phyloP scores from a whole-genome alignment of 2,329 filamentous ascomycete species.

The Fusarium sp. region DNA sequence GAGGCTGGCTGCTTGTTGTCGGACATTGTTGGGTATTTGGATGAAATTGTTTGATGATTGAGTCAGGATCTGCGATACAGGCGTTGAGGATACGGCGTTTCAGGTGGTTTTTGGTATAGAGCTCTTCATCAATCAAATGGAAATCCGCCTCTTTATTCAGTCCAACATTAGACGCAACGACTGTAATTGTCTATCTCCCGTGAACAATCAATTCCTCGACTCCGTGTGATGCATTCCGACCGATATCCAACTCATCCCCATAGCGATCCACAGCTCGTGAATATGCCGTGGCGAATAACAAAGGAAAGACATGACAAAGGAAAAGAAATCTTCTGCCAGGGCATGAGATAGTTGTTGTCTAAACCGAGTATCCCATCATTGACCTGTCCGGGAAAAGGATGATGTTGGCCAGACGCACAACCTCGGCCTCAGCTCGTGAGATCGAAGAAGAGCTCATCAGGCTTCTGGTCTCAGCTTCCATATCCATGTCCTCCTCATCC shows the following conservation, averaged over 20 bases:
- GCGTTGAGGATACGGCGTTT: neutral
- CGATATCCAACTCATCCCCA: neutral
- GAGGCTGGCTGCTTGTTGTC: slow-evolving; percentile 43
- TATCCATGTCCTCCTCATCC: slow-evolving; percentile 45
- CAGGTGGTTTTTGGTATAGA: neutral
- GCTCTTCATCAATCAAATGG: neutral
- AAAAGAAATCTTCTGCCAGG: neutral
- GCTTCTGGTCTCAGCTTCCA: slow-evolving; percentile 42
- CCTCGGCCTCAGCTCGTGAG: slow-evolving; percentile 61
- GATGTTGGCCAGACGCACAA: slow-evolving; percentile 66
- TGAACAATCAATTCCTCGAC: slow-evolving; percentile 19
- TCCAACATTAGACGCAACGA: neutral
- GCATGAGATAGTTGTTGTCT: neutral
- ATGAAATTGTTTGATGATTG: slow-evolving; percentile 1
- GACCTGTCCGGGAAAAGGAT: slow-evolving; percentile 66
- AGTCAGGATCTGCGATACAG: neutral
- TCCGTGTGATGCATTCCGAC: slow-evolving; percentile 24
- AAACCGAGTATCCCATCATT: slow-evolving; percentile 49
- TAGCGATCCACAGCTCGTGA: neutral
- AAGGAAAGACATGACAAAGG: neutral
- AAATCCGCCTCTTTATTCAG: neutral
- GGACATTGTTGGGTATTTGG: slow-evolving; percentile 38
- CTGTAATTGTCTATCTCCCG: neutral
- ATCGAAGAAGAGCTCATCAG: slow-evolving; percentile 40
- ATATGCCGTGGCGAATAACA: neutral